Percentiles rank a stretch among this genome's conserved stretches.
Evolutionary conservation across 805 yeast species (phyloP).

Genomic region (Candida piceae): DNA sequence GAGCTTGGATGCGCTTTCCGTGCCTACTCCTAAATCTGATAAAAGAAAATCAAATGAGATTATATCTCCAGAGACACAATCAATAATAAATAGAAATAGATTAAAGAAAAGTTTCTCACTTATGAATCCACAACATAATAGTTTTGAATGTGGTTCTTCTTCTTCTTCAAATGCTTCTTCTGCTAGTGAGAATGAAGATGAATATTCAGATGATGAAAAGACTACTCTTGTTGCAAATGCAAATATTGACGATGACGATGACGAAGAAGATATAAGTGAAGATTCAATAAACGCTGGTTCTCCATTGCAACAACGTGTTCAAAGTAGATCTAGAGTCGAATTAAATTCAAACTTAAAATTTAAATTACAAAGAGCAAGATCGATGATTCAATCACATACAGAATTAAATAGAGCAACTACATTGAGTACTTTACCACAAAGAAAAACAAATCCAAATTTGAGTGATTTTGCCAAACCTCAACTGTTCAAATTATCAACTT

Average conservation of each 20-base stretch:
- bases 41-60: background rate
- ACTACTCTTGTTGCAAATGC: too few relatives aligned
- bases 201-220: constrained; percentile 2
- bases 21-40: constrained; percentile 11
- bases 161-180: constrained; percentile 11
- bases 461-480: constrained; percentile 4
- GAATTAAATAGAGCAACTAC: constrained; percentile 1
- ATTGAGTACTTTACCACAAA: too few relatives aligned
- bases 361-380: constrained; percentile 25
- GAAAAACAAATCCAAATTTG: background rate
- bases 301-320: constrained; percentile 32
- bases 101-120: constrained; percentile 22
- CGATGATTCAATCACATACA: constrained; percentile 17
- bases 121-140: constrained; percentile 18
- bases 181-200: constrained; percentile 15
- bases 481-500: constrained; percentile 14
- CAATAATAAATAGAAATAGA: constrained; percentile 6
- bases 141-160: constrained; percentile 11
- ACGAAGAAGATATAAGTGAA: constrained; percentile 10
- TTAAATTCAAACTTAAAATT: constrained; percentile 14
- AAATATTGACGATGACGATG: constrained; percentile 8
- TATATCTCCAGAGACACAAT: too few relatives aligned
- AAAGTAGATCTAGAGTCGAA: constrained; percentile 12
- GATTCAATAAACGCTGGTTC: constrained; percentile 29
- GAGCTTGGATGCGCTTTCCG: constrained; percentile 10